Evolutionary conservation across 208 protist genomes (phyloP), one percentile per base, ranked within the genome.

Genomic region (Leishmania amazonensis): DNA sequence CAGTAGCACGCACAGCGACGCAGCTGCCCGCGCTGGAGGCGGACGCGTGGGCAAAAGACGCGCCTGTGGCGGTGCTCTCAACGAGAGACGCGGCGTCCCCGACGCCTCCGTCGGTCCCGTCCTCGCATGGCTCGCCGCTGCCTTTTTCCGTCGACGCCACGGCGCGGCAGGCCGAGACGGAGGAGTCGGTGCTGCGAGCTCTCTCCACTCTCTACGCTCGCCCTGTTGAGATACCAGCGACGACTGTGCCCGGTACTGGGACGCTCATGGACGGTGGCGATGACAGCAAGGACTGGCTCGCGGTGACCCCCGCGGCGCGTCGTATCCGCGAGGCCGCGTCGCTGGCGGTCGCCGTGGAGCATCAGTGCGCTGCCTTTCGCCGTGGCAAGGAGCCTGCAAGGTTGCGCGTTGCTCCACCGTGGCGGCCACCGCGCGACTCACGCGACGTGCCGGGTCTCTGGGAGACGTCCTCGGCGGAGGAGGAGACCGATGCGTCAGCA

Each of bases 381-480:
- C 78, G 72, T 47, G 67, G 47, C 75, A 53, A 77, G 28, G 40
- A 76, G 35, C 85, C 87, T 24, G 45, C 53, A n/a, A 85, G 85
- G 17, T 40, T 86, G 15, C 35, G 42, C 28, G 57, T 89, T 7
- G 85, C 90, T 21, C 87, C 86, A 15, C 73, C 81, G 68, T 85
- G 83, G 86, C 79, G 81, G 31, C 81, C 89, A 9, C 79, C 80
- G 77, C 81, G 83, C 31, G 47, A 82, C 45, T 90, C 91, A 51
- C 19, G 79, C 13, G 84, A 88, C 51, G 85, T 87, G 47, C 81
- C 86, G n/a, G 76, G 81, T 0, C 70, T 92, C 54, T 90, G 86
- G 89, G 89, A 92, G 76, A 89, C 86, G 60, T 92, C 89, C 9
- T 92, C 89, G 2, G 87, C 88, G n/a, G 81, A 89, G 84, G 81